These are phyloP conservation scores for Beauveria rudraprayagi DNA, from an alignment of 2,329 filamentous ascomycete genomes.

Conservation along the genomic window DNA sequence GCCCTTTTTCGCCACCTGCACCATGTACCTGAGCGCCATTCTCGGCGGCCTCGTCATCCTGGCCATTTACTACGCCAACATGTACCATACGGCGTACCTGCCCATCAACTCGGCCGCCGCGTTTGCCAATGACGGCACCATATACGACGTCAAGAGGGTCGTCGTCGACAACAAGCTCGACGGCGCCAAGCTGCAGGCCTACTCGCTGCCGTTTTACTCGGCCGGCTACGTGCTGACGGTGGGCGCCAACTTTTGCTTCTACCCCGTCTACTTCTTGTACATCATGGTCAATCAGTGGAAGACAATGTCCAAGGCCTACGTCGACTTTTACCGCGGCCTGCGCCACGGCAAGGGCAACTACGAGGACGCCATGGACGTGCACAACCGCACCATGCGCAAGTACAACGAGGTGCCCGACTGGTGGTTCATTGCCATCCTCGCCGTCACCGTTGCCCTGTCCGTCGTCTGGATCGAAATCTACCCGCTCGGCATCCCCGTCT, in stretches of 20 bases:
- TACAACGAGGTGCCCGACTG: slow-evolving; percentile 38
- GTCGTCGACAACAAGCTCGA: slow-evolving; percentile 31
- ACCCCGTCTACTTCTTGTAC: slow-evolving; percentile 35
- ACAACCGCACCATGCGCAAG: slow-evolving; percentile 31
- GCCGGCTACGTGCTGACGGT: slow-evolving; percentile 33
- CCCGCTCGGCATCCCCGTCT: slow-evolving; percentile 19
- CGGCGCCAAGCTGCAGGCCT: slow-evolving; percentile 30
- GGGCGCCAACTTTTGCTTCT: slow-evolving; percentile 36
- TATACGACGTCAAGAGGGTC: slow-evolving; percentile 28
- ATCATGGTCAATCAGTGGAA: slow-evolving; percentile 35
- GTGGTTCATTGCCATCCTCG: slow-evolving; percentile 37
- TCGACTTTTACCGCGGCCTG: slow-evolving; percentile 31
- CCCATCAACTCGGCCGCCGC: slow-evolving; percentile 37
- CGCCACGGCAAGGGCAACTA: slow-evolving; percentile 32
- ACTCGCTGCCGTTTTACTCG: slow-evolving; percentile 37
- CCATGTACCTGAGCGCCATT: slow-evolving; percentile 26
- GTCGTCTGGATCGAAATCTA: slow-evolving; percentile 20
- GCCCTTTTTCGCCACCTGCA: slow-evolving; percentile 33
- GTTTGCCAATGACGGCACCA: slow-evolving; percentile 33
- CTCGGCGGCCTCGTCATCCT: slow-evolving; percentile 31
- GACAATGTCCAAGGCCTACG: slow-evolving; percentile 28
- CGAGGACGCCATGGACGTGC: slow-evolving; percentile 32
- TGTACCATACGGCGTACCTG: slow-evolving; percentile 35
- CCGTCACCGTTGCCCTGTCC: slow-evolving; percentile 22
- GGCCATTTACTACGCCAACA: slow-evolving; percentile 34